These are phyloP conservation scores for Fusarium denticulatum DNA, from an alignment of 2,329 filamentous ascomycete species.

Conservation along the genomic window DNA sequence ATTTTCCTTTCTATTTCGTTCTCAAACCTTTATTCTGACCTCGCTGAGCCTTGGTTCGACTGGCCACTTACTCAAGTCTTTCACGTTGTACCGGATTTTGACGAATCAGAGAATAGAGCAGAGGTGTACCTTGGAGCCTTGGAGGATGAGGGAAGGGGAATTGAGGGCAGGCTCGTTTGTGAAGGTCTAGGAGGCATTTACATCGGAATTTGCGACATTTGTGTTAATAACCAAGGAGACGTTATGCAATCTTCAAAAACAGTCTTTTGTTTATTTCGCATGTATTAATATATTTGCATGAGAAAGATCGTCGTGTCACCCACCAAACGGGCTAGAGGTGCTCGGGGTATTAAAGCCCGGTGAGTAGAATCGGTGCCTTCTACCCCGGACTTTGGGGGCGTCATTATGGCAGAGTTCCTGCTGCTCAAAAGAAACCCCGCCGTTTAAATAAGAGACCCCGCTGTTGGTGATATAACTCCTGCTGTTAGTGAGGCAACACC, in stretches of 20 bases:
- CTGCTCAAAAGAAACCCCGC: neutral
- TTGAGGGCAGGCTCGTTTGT: neutral
- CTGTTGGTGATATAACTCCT: neutral
- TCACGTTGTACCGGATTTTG: neutral
- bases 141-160: neutral
- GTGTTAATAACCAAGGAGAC: too few relatives aligned
- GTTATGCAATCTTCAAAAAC: accelerated
- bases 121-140: neutral
- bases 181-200: neutral
- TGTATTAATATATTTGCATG: too few relatives aligned
- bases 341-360: constrained; percentile 10
- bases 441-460: neutral
- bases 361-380: neutral
- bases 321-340: neutral
- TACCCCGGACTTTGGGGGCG: constrained; percentile 3
- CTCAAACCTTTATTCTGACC: neutral
- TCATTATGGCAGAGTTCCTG: neutral
- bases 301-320: neutral
- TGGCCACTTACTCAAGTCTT: neutral
- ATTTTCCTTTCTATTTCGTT: neutral
- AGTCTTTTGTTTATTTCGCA: neutral
- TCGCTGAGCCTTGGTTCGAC: neutral
- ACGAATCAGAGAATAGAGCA: neutral
- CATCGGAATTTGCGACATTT: neutral
- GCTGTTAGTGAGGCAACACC: neutral